These are phyloP conservation scores for Cladophialophora psammophila DNA, from an alignment of 2,329 filamentous ascomycete species.

Conservation along the genomic window DNA sequence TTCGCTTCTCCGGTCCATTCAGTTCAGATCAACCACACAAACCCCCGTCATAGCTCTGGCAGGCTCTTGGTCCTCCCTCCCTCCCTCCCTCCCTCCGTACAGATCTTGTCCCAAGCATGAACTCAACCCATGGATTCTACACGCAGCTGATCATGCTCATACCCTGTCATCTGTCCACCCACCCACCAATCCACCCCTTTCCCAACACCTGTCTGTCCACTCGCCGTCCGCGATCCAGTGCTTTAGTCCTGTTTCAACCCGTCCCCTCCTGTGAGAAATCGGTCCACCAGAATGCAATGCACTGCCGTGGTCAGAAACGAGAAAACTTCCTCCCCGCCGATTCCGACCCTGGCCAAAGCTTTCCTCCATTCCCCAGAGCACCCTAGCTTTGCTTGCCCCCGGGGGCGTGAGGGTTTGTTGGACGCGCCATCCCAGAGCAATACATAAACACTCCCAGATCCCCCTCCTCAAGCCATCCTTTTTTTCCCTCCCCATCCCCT, in stretches of 20 bases:
- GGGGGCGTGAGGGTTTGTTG: not conserved
- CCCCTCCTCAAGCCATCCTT: constrained; percentile 1
- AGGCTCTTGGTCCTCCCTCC: not conserved
- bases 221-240: constrained; percentile 8
- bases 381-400: constrained; percentile 3
- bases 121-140: not conserved
- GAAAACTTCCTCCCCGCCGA: constrained; percentile 22
- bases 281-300: constrained; percentile 17
- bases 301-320: constrained; percentile 5
- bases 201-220: constrained; percentile 20
- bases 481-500: not conserved
- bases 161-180: constrained; percentile 20
- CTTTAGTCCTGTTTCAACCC: constrained; percentile 18
- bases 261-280: constrained; percentile 2
- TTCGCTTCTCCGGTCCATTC: constrained; percentile 11
- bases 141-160: constrained; percentile 16
- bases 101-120: constrained; percentile 8
- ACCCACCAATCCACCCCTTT: constrained; percentile 1
- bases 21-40: constrained; percentile 1
- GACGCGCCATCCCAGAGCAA: constrained; percentile 1
- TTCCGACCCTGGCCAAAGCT: constrained; percentile 1
- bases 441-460: constrained; percentile 30
- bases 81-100: not conserved
- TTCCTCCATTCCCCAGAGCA: constrained; percentile 15
- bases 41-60: constrained; percentile 15